phyloP scores from a whole-genome alignment of 345 rosid genomes.

The Citrus mangshanensis region DNA sequence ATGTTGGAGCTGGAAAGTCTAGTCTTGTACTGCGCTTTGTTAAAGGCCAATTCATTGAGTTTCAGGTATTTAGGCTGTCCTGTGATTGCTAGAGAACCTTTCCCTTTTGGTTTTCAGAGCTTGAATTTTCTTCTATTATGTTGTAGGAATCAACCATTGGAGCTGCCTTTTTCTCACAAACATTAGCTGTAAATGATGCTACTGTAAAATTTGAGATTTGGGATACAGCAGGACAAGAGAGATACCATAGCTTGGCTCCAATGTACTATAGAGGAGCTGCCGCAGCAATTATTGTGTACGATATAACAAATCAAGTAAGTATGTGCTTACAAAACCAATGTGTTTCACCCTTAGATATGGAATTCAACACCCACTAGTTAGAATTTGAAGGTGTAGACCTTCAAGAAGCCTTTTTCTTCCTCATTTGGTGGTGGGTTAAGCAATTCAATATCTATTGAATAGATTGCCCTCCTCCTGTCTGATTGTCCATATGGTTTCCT shows the following conservation, averaged over 20 bases:
- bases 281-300: slow-evolving; percentile 88
- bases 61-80: slow-evolving; percentile 45
- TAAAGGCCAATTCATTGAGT: slow-evolving; percentile 89
- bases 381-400: neutral
- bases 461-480: neutral
- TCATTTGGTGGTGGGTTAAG: neutral
- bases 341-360: neutral
- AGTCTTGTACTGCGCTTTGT: slow-evolving; percentile 91
- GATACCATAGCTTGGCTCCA: slow-evolving; percentile 97
- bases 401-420: neutral
- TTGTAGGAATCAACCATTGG: slow-evolving; percentile 95
- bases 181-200: slow-evolving; percentile 88
- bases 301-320: slow-evolving; percentile 76
- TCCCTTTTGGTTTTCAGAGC: slow-evolving; percentile 4
- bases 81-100: neutral
- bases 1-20: slow-evolving; percentile 96
- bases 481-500: neutral
- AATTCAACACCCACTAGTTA: neutral
- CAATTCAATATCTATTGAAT: neutral
- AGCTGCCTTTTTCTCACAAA: slow-evolving; percentile 96
- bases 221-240: slow-evolving; percentile 99
- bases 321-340: neutral
- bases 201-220: slow-evolving; percentile 97
- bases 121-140: slow-evolving; percentile 16
- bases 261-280: slow-evolving; percentile 99